Evolutionary conservation across 176 grass and related monocot genomes (phyloP), one percentile per base, ranked within the genome.

Genomic region (Carex pumila): DNA sequence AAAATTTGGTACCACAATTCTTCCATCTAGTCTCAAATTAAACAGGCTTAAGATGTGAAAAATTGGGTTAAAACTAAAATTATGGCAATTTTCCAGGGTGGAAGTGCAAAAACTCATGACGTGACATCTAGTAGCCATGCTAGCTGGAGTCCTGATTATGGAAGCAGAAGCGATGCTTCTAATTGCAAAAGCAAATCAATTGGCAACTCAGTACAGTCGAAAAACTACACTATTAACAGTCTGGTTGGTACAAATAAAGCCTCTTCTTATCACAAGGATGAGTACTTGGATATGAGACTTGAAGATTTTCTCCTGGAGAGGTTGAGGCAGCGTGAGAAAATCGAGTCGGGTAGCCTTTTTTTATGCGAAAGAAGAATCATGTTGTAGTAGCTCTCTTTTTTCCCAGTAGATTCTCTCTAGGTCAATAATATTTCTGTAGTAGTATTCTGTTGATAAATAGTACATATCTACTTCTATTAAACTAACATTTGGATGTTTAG

Each of bases 101-200:
- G 75, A 85, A 82, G 55, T 84, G 81, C 36, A 8, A 79, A 76
- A 66, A 85, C 43, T 61, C 84, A 76, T 83, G 87, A 88, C 53
- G 65, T 64, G 77, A 65, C 85, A 53, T 39, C 58, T 64, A 95
- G 93, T 72, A 92, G 93, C 84, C 87, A 86, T 39, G 91, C 89
- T 66, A 99, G 91, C 80, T 92, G 96, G 91, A 99, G 85, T 61
- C 88, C 91, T 83, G 91, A 85, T 62, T 85, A 87, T 7, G 45
- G 83, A 60, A 69, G 64, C 52, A 85, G 61, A 71, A 86, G 88
- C 30, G 52, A 62, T 7, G 61, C 61, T 61, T 90, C 87, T 54
- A 34, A 37, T 69, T 69, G 43, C 25, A 87, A 52, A 52, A 55
- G 81, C 57, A 88, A 79, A 74, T 58, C 85, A 7, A 67, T 84